phyloP scores from a whole-genome alignment of 2,329 filamentous ascomycete species.

The Fusarium sp. region DNA sequence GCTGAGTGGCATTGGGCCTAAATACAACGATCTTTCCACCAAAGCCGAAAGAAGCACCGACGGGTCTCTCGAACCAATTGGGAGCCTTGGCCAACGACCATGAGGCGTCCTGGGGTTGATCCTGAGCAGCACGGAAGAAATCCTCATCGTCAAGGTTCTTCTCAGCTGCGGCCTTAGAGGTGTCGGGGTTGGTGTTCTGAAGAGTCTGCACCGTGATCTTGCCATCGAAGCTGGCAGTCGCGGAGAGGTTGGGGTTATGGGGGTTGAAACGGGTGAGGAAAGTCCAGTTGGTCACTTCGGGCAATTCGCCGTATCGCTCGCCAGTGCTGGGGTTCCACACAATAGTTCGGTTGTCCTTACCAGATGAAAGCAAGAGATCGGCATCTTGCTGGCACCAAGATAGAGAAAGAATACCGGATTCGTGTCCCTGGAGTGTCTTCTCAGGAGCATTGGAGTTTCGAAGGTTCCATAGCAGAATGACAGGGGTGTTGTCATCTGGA shows the following conservation, averaged over 20 bases:
- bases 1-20: constrained; percentile 66
- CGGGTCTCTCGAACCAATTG: constrained; percentile 88
- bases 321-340: constrained; percentile 97
- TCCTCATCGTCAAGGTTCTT: constrained; percentile 87
- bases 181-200: constrained; percentile 88
- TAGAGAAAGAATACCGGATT: constrained; percentile 91
- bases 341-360: constrained; percentile 95
- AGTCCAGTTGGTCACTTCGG: constrained; percentile 99
- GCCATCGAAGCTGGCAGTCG: constrained; percentile 96
- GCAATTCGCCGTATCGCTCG: constrained; percentile 88
- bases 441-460: constrained; percentile 97
- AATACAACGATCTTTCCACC: constrained; percentile 91
- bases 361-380: constrained; percentile 89
- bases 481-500: constrained; percentile 86
- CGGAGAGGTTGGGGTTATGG: constrained; percentile 89
- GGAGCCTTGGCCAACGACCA: constrained; percentile 90
- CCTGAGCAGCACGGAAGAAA: constrained; percentile 95
- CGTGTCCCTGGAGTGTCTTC: constrained; percentile 87
- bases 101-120: constrained; percentile 87
- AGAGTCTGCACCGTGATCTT: constrained; percentile 94
- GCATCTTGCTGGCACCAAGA: constrained; percentile 96
- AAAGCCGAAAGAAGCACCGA: constrained; percentile 92
- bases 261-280: constrained; percentile 97
- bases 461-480: constrained; percentile 94
- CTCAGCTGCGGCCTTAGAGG: constrained; percentile 74